A percentile compares a stretch with the other conserved stretches of the same genome.
Evolutionary conservation across 805 yeast genomes (phyloP).

Genomic region (Cyberlindnera veronae): DNA sequence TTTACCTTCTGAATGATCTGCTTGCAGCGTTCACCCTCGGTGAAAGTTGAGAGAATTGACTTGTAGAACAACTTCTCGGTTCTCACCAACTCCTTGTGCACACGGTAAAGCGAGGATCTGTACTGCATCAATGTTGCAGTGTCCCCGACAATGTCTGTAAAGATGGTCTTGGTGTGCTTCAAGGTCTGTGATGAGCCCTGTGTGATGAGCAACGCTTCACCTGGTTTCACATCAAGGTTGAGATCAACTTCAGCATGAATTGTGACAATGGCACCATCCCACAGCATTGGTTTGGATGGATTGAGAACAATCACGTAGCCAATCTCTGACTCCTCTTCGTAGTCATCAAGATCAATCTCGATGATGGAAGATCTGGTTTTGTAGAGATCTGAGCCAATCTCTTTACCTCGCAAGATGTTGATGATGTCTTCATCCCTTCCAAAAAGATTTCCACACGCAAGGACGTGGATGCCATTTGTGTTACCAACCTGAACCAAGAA

Average conservation of each 20-base stretch:
- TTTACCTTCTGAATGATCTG: slow-evolving; percentile 50
- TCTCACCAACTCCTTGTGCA: slow-evolving; percentile 67
- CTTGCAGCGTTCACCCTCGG: slow-evolving; percentile 50
- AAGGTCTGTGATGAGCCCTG: slow-evolving; percentile 64
- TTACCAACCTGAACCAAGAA: slow-evolving; percentile 72
- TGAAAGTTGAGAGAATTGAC: slow-evolving; percentile 62
- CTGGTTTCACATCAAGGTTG: slow-evolving; percentile 55
- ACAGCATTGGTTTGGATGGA: slow-evolving; percentile 79
- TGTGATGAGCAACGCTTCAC: slow-evolving; percentile 62
- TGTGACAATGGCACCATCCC: slow-evolving; percentile 80
- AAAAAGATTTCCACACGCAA: slow-evolving; percentile 57
- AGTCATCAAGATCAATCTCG: slow-evolving; percentile 22
- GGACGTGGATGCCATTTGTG: slow-evolving; percentile 70
- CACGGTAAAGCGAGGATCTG: slow-evolving; percentile 66
- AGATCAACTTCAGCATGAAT: slow-evolving; percentile 37
- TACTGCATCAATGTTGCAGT: slow-evolving; percentile 54
- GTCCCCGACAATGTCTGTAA: slow-evolving; percentile 56
- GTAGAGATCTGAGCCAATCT: slow-evolving; percentile 48
- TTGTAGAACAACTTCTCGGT: slow-evolving; percentile 65
- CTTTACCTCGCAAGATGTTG: slow-evolving; percentile 42
- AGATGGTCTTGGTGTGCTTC: slow-evolving; percentile 51
- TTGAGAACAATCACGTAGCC: slow-evolving; percentile 72
- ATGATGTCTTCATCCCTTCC: slow-evolving; percentile 41
- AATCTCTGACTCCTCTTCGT: slow-evolving; percentile 29
- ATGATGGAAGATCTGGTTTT: slow-evolving; percentile 24